Percentiles rank a stretch among this genome's conserved stretches.
Conservation (phyloP, 306 rosid species). For the Cucumis hystrix region DNA sequence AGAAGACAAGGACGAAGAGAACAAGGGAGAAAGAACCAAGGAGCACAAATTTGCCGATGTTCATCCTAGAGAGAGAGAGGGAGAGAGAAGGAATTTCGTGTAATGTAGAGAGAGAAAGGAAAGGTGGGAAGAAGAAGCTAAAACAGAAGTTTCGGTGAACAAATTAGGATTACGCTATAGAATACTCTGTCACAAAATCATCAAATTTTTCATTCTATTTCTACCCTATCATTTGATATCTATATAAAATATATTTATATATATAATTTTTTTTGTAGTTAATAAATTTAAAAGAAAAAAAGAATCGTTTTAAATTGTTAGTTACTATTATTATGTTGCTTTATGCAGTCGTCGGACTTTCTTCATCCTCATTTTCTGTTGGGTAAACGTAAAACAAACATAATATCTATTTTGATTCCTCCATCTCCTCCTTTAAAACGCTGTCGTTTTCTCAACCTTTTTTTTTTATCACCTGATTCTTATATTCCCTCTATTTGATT, state of each 20-base stretch:
- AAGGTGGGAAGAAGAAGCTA: background rate
- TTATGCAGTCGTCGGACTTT: background rate
- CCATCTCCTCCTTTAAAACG: background rate
- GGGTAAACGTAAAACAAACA: background rate
- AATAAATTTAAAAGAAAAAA: too few relatives aligned
- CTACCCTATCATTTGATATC: background rate
- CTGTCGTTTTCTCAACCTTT: background rate
- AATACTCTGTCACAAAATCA: background rate
- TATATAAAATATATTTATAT: too few relatives aligned
- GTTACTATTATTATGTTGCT: background rate
- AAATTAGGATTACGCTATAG: slow-evolving; percentile 21
- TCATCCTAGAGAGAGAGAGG: slow-evolving; percentile 4
- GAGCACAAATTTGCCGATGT: background rate
- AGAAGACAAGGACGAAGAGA: slow-evolving; percentile 20
- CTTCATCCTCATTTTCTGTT: background rate
- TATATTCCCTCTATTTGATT: too few relatives aligned
- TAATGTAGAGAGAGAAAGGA: background rate
- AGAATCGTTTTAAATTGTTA: background rate
- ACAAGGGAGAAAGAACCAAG: slow-evolving; percentile 1
- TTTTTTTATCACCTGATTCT: too few relatives aligned
- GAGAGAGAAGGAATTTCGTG: background rate
- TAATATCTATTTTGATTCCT: background rate
- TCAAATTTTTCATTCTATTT: too few relatives aligned
- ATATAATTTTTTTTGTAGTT: too few relatives aligned
- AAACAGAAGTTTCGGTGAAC: slow-evolving; percentile 20